Percentiles rank a stretch among this genome's conserved stretches.
These are phyloP conservation scores for Penicillium hordei DNA, from an alignment of 2,329 filamentous ascomycete species.

Conservation along the genomic window DNA sequence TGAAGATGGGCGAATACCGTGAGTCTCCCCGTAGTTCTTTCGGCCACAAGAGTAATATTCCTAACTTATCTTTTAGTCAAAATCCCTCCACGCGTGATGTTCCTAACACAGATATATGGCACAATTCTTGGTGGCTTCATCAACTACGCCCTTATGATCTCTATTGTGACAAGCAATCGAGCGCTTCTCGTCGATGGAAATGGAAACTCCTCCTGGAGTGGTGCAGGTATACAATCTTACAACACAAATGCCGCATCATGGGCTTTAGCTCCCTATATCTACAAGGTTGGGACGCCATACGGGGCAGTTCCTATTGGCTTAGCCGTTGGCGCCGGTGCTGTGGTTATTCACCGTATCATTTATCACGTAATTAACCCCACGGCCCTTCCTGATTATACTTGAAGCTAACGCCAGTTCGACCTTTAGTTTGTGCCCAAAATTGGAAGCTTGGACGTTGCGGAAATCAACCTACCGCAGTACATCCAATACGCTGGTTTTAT, in stretches of 20 bases:
- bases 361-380: slow-evolving; percentile 7
- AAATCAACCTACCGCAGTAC: slow-evolving; percentile 56
- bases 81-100: slow-evolving; percentile 57
- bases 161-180: slow-evolving; percentile 53
- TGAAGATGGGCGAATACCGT: slow-evolving; percentile 62
- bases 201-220: slow-evolving; percentile 55
- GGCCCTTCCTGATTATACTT: background rate
- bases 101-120: slow-evolving; percentile 57
- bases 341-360: slow-evolving; percentile 17
- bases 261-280: slow-evolving; percentile 56
- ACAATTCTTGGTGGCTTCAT: slow-evolving; percentile 55
- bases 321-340: slow-evolving; percentile 42
- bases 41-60: slow-evolving; percentile 14
- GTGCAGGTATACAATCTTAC: slow-evolving; percentile 49
- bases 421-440: slow-evolving; percentile 51
- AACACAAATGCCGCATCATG: slow-evolving; percentile 41
- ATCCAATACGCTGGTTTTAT: slow-evolving; percentile 57
- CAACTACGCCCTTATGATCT: slow-evolving; percentile 58
- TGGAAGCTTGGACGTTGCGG: slow-evolving; percentile 40
- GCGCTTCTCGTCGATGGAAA: slow-evolving; percentile 48
- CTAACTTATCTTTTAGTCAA: slow-evolving; percentile 35
- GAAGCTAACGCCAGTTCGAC: background rate
- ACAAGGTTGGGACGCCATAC: slow-evolving; percentile 50
- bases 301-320: slow-evolving; percentile 51
- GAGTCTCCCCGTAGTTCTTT: slow-evolving; percentile 26